Percentiles rank a stretch among this genome's conserved stretches.
Evolutionary conservation across 371 early-diverging fungal species (phyloP).

Genomic region (Parasitella parasitica): DNA sequence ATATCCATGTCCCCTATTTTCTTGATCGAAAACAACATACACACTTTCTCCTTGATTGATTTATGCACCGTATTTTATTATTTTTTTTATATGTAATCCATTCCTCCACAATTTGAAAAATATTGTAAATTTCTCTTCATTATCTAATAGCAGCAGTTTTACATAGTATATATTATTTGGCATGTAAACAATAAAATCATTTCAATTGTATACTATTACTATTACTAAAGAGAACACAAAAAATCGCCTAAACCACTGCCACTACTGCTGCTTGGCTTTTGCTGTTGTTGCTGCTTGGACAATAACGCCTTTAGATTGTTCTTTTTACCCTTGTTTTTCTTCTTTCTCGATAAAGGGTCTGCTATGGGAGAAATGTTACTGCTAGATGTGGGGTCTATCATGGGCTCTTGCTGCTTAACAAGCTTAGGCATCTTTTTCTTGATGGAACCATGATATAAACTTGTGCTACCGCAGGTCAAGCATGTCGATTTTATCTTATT

Average conservation of each 20-base stretch:
- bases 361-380: not conserved
- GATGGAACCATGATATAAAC: conserved; percentile 23
- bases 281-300: conserved; percentile 28
- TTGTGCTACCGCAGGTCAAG: conserved; percentile 20
- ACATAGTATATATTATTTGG: not conserved
- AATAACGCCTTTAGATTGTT: conserved; percentile 41
- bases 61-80: not conserved
- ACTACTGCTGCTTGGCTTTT: conserved; percentile 1
- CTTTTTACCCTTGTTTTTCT: conserved; percentile 44
- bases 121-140: not conserved
- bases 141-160: not conserved
- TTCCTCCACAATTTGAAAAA: not conserved
- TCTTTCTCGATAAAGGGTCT: conserved; percentile 7
- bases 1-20: not conserved
- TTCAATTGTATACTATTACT: too few relatives aligned
- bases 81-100: not conserved
- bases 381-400: not conserved
- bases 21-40: not conserved
- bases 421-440: conserved; percentile 13
- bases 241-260: conserved; percentile 27
- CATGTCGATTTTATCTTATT: conserved; percentile 24
- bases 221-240: conserved; percentile 30
- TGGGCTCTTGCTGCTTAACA: not conserved
- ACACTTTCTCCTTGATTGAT: not conserved
- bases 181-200: not conserved